These are phyloP conservation scores for Zostera marina DNA, from an alignment of 116 monocot species.

Conservation along the genomic window DNA sequence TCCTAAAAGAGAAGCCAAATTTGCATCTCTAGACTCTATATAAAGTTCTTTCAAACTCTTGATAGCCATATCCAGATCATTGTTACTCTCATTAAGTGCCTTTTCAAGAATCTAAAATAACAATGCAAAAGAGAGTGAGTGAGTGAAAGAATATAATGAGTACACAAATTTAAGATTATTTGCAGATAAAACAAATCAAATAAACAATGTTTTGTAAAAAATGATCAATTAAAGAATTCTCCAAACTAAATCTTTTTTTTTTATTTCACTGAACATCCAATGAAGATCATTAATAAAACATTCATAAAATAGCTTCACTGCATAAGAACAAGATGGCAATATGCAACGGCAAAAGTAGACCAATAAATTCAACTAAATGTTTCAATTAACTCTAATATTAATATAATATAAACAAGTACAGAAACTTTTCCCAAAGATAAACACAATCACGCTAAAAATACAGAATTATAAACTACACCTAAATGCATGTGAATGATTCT, in stretches of 20 bases:
- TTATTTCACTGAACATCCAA: neutral
- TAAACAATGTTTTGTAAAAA: too few species aligned
- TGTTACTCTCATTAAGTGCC: constrained; percentile 21
- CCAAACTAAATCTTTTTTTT: neutral
- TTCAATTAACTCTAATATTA: too few species aligned
- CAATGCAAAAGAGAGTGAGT: neutral
- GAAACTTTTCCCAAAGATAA: too few species aligned
- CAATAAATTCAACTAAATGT: too few species aligned
- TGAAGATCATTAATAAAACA: neutral
- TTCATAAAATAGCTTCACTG: neutral
- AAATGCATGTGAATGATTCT: too few species aligned
- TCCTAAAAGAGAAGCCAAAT: constrained; percentile 3
- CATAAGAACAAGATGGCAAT: too few species aligned
- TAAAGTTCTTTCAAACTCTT: constrained; percentile 19
- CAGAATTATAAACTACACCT: too few species aligned
- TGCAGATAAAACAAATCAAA: neutral
- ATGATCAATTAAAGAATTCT: neutral
- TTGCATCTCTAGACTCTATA: neutral
- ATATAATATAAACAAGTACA: too few species aligned
- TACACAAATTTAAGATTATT: too few species aligned
- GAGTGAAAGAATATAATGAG: too few species aligned
- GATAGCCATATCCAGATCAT: constrained; percentile 39
- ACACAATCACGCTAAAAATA: too few species aligned
- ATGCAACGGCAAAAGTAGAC: too few species aligned
- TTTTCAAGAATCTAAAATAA: constrained; percentile 28